Base-by-base conservation (phyloP, 768 basidiomycete species). In the Pulveroboletus frians region DNA sequence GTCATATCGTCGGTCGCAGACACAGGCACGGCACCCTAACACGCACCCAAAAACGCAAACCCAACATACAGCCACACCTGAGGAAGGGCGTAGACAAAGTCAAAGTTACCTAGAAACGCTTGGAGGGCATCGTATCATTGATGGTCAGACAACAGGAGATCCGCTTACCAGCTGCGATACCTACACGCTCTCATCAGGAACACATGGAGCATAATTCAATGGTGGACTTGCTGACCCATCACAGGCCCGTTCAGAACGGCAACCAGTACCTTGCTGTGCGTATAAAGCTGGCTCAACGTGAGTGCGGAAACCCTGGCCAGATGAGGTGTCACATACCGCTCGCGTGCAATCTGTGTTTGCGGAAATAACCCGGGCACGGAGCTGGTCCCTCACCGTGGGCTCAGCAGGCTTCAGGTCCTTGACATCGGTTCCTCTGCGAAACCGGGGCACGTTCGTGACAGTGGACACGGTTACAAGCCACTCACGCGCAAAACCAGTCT, bases 191-290 rank as follows among this genome's bases (percentile, higher is more conserved):
- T 18, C 3, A 35, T 64, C 5, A 59, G 34, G 13, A 27, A 23
- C 27, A 36, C 11, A 7, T 29, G 56, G 35, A 41, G 41, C 35
- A 14, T 18, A 21, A 21, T 9, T 18, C 23, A 6, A 10, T n/a
- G 7, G 21, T 5, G 10, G 17, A 5, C 14, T 15, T 10, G 14
- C 57, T 52, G 62, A 84, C 84, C 86, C 77, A 88, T 80, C 5
- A 84, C 85, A 15, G 86, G 85, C 0, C 86, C 86, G 53, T 88
- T 85, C 18, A 88, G 55, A 2, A 82, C 85, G 11, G 83, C 84
- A 11, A 88, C 78, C 15, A 88, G 71, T 14, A 87, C 69, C 62
- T 88, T 88, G 47, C 72, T 73, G 57, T 88, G 86, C 0, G 76
- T 75, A 54, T 81, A 82, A n/a, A 87, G 65, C 85, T 87, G 35